Evolutionary conservation across 129 eudicot genomes (phyloP).

Genomic region (Ambrosia trifida): DNA sequence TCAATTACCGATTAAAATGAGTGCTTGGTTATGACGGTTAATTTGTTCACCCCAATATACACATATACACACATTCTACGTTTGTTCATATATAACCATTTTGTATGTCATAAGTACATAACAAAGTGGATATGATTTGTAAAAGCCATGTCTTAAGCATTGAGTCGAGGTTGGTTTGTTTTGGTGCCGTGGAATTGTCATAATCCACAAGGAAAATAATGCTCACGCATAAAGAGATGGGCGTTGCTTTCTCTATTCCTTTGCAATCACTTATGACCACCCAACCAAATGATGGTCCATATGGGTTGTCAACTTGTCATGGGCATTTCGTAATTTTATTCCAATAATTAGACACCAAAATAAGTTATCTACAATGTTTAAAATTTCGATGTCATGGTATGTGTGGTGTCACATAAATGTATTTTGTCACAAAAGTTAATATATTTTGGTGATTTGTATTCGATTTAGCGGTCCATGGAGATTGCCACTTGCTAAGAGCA

Average conservation of each 20-base stretch:
- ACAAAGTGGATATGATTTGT: constrained; percentile 19
- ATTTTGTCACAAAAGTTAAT: not conserved
- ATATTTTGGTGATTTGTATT: not conserved
- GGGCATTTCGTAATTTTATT: constrained; percentile 17
- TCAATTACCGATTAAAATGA: no score
- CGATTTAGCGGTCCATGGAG: constrained; percentile 18
- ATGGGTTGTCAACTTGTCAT: constrained; percentile 42
- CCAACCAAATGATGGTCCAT: constrained; percentile 49
- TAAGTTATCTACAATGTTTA: not conserved
- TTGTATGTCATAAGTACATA: not conserved
- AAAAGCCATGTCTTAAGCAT: constrained; percentile 24
- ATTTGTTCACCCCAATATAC: no score
- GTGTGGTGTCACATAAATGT: not conserved
- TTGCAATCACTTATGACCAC: constrained; percentile 41
- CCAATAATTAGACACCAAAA: constrained; percentile 20
- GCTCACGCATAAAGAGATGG: constrained; percentile 32
- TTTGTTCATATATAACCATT: no score
- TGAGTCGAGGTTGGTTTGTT: constrained; percentile 22
- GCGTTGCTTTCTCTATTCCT: constrained; percentile 37
- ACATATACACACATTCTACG: no score
- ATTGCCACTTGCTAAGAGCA: constrained; percentile 16
- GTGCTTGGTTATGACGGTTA: no score
- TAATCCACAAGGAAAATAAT: constrained; percentile 34
- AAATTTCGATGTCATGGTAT: not conserved
- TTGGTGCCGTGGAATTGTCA: constrained; percentile 23